phyloP scores from a whole-genome alignment of 1,284 basidiomycete genomes.

The Amylostereum chailletii region DNA sequence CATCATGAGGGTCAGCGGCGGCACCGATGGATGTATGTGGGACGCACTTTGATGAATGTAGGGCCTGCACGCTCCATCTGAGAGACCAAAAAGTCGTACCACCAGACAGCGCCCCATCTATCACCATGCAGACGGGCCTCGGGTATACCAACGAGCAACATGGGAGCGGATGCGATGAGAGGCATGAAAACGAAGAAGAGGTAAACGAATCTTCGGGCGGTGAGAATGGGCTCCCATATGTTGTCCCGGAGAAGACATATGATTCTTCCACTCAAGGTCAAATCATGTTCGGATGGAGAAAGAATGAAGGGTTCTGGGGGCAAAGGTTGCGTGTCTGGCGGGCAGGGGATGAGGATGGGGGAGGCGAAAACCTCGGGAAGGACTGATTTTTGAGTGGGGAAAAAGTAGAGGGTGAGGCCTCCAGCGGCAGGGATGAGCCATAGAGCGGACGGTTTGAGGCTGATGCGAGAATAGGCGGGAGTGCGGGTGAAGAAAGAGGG shows the following conservation, averaged over 20 bases:
- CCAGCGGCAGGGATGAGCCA: slow-evolving; percentile 52
- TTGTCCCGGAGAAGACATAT: slow-evolving; percentile 36
- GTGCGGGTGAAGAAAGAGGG: slow-evolving; percentile 19
- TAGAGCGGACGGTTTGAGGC: slow-evolving; percentile 25
- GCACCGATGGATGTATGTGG: not conserved
- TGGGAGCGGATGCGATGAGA: slow-evolving; percentile 78
- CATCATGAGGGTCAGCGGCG: not conserved
- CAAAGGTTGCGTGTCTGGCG: slow-evolving; percentile 16
- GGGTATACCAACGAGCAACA: slow-evolving; percentile 73
- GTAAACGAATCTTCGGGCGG: slow-evolving; percentile 76
- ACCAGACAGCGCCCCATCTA: slow-evolving; percentile 86
- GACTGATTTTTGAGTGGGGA: slow-evolving; percentile 30
- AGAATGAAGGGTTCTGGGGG: slow-evolving; percentile 29
- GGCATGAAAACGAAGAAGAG: slow-evolving; percentile 83
- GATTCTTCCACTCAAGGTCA: slow-evolving; percentile 36
- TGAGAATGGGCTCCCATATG: slow-evolving; percentile 84
- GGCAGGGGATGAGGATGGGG: slow-evolving; percentile 55
- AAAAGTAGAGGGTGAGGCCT: slow-evolving; percentile 40
- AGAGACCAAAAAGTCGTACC: slow-evolving; percentile 84
- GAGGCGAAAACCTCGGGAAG: slow-evolving; percentile 45
- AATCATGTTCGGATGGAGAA: slow-evolving; percentile 55
- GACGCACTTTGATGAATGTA: slow-evolving; percentile 88
- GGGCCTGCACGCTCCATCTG: slow-evolving; percentile 95
- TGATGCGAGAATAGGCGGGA: slow-evolving; percentile 11
- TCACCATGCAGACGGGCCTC: slow-evolving; percentile 53